Evolutionary conservation across 176 grass and related monocot species (phyloP).

Genomic region (Luzula sylvatica): DNA sequence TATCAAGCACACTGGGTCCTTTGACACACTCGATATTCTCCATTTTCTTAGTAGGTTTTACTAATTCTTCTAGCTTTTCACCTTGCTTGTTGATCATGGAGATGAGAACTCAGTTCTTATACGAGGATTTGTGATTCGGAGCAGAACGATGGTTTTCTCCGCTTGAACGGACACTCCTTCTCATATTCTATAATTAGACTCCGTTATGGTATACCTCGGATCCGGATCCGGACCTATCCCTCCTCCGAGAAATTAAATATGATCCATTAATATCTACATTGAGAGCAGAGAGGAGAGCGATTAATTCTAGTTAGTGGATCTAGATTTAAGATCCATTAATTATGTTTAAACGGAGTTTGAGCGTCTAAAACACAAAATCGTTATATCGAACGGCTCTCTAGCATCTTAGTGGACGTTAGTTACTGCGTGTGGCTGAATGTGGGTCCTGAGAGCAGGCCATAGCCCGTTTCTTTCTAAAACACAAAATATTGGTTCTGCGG

Average conservation of each 20-base stretch:
- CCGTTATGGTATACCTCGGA: background rate
- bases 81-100: background rate
- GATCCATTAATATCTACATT: background rate
- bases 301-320: background rate
- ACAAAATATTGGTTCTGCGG: too few relatives aligned
- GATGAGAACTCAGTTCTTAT: background rate
- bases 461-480: too few relatives aligned
- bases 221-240: background rate
- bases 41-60: background rate
- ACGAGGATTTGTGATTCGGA: background rate
- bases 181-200: background rate
- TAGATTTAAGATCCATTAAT: too few relatives aligned
- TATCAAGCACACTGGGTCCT: conserved; percentile 16
- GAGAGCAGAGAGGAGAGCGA: too few relatives aligned
- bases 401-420: too few relatives aligned
- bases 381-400: too few relatives aligned
- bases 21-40: background rate
- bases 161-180: background rate
- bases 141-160: background rate
- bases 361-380: too few relatives aligned
- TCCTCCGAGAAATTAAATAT: background rate
- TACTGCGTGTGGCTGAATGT: too few relatives aligned
- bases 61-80: background rate
- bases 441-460: too few relatives aligned
- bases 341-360: too few relatives aligned